Base-by-base conservation (phyloP, 116 monocot species). In the Dioscorea cayenensis region DNA sequence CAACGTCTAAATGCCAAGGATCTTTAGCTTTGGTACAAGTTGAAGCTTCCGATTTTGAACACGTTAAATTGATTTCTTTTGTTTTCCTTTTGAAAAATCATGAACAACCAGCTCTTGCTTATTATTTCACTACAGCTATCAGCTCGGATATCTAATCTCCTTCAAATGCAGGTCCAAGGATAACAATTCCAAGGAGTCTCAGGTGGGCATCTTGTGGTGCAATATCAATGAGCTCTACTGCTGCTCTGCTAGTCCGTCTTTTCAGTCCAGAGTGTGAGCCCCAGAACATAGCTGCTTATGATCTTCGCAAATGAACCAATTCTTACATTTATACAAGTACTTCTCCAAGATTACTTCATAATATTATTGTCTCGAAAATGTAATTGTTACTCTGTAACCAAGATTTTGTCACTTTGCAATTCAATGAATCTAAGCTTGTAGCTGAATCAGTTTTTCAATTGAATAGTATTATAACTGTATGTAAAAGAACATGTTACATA, bases 201-300 rank as follows among this genome's bases (percentile, higher is more conserved):
- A 75, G 95, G 78, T 95, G 95, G 95, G 87, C 76, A 17, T 36
- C 80, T 12, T 89, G 89, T 51, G 92, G 95, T 66, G 85, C 87
- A 36, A 36, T 92, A 38, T 84, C 87, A 64, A 67, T 80, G 67
- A 87, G 95, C 77, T 81, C 79, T 21, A 71, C 84, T 1, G 63
- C 95, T 2, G 95, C 90, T 23, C 59, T 92, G 23, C 76, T 95
- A 10, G 92, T 95, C 28, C 83, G 85, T 5, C 87, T 95, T 20
- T 86, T 92, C 64, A 92, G 92, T 71, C 92, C 95, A 10, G 92
- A 92, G 76, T 95, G 92, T 73, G 95, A 95, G 65, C 92, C 92
- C 11, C 95, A 95, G 71, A 95, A 95, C 68, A 86, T 95, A 32
- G 90, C 78, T 38, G 92, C 89, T 69, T 95, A 80, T 71, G 95